Evolutionary conservation across 75 land plant genomes (phyloP), one percentile per base, ranked within the genome.

Genomic region (Sequoia sempervirens): DNA sequence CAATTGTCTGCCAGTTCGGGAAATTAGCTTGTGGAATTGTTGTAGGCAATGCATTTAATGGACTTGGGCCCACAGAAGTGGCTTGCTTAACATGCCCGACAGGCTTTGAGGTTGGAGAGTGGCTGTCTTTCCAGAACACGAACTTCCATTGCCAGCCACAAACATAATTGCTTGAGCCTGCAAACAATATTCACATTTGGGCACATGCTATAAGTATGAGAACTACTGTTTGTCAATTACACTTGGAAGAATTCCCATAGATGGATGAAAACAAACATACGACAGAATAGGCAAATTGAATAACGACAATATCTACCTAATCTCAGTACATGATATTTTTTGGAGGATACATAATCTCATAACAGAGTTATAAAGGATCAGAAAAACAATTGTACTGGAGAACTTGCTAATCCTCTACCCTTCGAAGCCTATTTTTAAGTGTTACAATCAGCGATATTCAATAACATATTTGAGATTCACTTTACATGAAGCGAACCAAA

Each of bases 91-190:
- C 54, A 50, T 80, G 56, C 41, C 34, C 81, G 81, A 28, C 32
- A 87, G 54, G 50, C 80, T 86, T 53, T 84, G 32, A 82, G 70
- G 36, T 76, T 2, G 82, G 68, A 1, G 79, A 30, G 82, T 37
- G 50, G 80, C 40, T 66, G 84, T 41, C 83, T 61, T 32, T 73
- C 45, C 37, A 47, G 18, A 81, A 41, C 15, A 56, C 43, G 81
- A 68, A 36, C 37, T 75, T 46, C 84, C 85, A 82, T 66, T 90
- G 12, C 87, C 88, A 68, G 93, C 91, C 73, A 92, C 41, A 18
- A 90, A 87, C 93, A 92, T 90, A 3, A 92, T 88, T 82, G 91
- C 93, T 81, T 90, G 91, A 37, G 87, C 93, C 93, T 92, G 88
- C 18, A 86, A 40, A 82, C 53, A 23, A 73, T n/a, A 64, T 18